These are phyloP conservation scores for Penicillium ochrochloron DNA, from an alignment of 495 filamentous ascomycete genomes.

Conservation along the genomic window DNA sequence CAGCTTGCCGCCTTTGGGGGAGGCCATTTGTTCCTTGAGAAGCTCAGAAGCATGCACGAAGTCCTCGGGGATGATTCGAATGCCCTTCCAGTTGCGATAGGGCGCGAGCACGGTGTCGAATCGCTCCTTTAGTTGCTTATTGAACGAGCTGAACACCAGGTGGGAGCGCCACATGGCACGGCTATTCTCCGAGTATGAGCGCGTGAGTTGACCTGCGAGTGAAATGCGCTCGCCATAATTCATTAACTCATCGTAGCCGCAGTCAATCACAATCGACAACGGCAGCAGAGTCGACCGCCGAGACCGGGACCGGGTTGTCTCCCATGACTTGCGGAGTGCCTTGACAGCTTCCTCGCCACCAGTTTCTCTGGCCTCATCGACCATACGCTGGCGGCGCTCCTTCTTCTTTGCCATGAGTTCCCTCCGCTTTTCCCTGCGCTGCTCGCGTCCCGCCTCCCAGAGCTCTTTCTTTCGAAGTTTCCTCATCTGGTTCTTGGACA, in stretches of 20 bases:
- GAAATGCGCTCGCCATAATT: constrained; percentile 78
- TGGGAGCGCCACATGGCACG: constrained; percentile 66
- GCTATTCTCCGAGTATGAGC: constrained; percentile 86
- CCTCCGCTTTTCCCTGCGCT: constrained; percentile 72
- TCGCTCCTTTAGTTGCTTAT: constrained; percentile 72
- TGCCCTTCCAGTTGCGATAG: constrained; percentile 78
- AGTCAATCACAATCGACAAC: constrained; percentile 83
- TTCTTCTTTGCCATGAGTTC: constrained; percentile 71
- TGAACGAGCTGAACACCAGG: constrained; percentile 75
- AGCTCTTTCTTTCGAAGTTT: constrained; percentile 65
- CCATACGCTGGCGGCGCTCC: constrained; percentile 55
- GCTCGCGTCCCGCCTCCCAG: constrained; percentile 70
- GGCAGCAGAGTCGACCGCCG: constrained; percentile 60
- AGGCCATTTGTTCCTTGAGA: constrained; percentile 64
- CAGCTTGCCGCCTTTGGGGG: constrained; percentile 53
- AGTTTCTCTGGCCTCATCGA: constrained; percentile 36
- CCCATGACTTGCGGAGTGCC: constrained; percentile 44
- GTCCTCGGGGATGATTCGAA: constrained; percentile 70
- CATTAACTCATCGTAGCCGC: constrained; percentile 92
- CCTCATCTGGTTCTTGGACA: constrained; percentile 85
- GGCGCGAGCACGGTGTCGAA: constrained; percentile 73
- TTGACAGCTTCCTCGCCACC: constrained; percentile 35
- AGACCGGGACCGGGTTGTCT: constrained; percentile 33
- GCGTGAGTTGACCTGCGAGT: constrained; percentile 77
- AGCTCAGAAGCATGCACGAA: constrained; percentile 66